Percentiles rank a stretch among this genome's conserved stretches.
These are phyloP conservation scores for Acanthamoeba quina DNA, from an alignment of 208 protist species.

Conservation along the genomic window DNA sequence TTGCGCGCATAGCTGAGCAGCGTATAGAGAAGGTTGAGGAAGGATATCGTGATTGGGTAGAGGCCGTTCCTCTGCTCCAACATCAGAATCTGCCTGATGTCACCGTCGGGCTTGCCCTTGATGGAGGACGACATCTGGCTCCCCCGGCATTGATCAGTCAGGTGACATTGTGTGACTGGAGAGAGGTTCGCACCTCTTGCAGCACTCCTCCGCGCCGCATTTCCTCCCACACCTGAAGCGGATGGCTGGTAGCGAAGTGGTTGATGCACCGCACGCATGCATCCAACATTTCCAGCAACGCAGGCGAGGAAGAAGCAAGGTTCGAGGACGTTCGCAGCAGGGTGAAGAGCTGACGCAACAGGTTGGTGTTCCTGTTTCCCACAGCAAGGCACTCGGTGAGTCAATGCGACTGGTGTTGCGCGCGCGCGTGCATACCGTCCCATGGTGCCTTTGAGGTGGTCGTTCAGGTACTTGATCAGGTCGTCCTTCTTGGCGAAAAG, in stretches of 20 bases:
- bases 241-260: constrained; percentile 35
- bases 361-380: neutral
- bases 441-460: neutral
- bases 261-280: constrained; percentile 55
- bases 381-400: neutral
- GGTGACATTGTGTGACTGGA: neutral
- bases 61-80: neutral
- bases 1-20: constrained; percentile 7
- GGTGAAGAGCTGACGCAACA: constrained; percentile 22
- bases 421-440: neutral
- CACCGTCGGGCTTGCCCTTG: constrained; percentile 7
- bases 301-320: neutral
- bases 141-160: neutral
- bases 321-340: neutral
- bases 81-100: neutral
- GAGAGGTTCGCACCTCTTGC: neutral
- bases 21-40: constrained; percentile 32
- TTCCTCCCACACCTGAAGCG: constrained; percentile 36
- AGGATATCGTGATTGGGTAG: constrained; percentile 52
- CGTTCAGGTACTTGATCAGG: neutral
- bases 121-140: neutral
- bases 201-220: constrained; percentile 25
- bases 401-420: neutral
- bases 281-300: neutral
- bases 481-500: constrained; percentile 26